Conservation (phyloP, 1,284 basidiomycete genomes). For the Ceratobasidium sp. region DNA sequence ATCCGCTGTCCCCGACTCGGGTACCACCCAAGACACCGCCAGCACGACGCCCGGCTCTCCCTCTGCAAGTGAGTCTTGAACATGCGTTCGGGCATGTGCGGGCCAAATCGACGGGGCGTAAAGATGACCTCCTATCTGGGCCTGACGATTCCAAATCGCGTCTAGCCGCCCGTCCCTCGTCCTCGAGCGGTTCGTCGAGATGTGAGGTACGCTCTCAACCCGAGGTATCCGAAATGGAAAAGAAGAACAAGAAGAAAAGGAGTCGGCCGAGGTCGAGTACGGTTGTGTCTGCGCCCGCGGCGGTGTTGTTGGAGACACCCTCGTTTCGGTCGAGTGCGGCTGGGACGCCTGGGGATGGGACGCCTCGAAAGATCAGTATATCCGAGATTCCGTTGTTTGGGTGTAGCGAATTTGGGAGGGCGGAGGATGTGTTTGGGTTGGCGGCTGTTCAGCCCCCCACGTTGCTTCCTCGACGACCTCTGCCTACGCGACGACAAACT, state of each 20-base stretch:
- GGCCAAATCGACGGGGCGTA: background rate
- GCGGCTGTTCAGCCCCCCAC: constrained; percentile 16
- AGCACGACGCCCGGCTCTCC: background rate
- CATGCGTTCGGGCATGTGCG: constrained; percentile 29
- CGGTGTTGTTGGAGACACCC: background rate
- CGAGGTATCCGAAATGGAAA: constrained; percentile 3
- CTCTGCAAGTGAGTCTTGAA: constrained; percentile 12
- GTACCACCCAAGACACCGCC: background rate
- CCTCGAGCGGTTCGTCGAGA: background rate
- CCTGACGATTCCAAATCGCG: background rate
- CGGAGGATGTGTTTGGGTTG: constrained; percentile 21
- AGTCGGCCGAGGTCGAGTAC: background rate
- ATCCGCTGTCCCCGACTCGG: background rate
- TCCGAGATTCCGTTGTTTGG: constrained; percentile 20
- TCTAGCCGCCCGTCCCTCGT: background rate
- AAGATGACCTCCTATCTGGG: background rate
- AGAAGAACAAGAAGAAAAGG: constrained; percentile 6
- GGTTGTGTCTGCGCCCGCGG: background rate
- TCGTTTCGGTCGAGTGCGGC: constrained; percentile 10
- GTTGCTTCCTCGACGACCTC: background rate
- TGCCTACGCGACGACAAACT: background rate
- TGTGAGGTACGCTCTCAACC: constrained; percentile 14
- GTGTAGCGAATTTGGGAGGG: background rate
- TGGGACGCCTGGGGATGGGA: background rate
- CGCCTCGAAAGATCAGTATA: constrained; percentile 20